Evolutionary conservation across 2,329 filamentous ascomycete species (phyloP).

Genomic region (Cladosporium austrohemisphaericum): DNA sequence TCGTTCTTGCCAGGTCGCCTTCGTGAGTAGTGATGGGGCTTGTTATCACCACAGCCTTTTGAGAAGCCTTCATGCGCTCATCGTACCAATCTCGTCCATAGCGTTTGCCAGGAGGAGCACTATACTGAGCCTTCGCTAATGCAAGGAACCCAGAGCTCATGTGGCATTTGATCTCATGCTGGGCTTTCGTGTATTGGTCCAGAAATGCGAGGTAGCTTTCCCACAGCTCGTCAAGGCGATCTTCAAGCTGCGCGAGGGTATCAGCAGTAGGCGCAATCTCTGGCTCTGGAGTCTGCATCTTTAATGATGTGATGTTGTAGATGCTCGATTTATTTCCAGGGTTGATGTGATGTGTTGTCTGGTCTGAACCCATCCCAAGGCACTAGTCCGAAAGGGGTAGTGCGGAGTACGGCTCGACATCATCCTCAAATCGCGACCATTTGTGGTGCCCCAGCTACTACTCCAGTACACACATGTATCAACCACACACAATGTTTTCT

Average conservation of each 20-base stretch:
- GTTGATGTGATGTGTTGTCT: not conserved
- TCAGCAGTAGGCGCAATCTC: not conserved
- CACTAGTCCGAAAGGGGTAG: conserved; percentile 14
- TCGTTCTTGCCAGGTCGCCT: too few relatives aligned
- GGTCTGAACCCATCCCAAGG: not conserved
- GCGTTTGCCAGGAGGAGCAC: conserved; percentile 54
- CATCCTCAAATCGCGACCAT: too few relatives aligned
- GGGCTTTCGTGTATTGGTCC: conserved; percentile 62
- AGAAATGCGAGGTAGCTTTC: conserved; percentile 63
- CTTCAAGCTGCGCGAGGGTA: not conserved
- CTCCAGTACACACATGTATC: too few relatives aligned
- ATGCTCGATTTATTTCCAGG: not conserved
- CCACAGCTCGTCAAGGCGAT: conserved; percentile 60
- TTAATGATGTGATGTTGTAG: not conserved
- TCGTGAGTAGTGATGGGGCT: too few relatives aligned
- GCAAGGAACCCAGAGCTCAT: conserved; percentile 51
- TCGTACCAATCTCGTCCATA: conserved; percentile 72
- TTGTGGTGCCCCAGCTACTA: too few relatives aligned
- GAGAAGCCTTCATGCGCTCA: conserved; percentile 63
- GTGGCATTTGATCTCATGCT: conserved; percentile 50
- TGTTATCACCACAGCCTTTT: conserved; percentile 25
- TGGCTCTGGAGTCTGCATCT: conserved; percentile 9
- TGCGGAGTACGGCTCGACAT: conserved; percentile 13
- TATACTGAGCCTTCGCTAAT: conserved; percentile 71
- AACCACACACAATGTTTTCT: conserved; percentile 22